phyloP scores from a whole-genome alignment of 257 asterid species.

The Vinca minor region DNA sequence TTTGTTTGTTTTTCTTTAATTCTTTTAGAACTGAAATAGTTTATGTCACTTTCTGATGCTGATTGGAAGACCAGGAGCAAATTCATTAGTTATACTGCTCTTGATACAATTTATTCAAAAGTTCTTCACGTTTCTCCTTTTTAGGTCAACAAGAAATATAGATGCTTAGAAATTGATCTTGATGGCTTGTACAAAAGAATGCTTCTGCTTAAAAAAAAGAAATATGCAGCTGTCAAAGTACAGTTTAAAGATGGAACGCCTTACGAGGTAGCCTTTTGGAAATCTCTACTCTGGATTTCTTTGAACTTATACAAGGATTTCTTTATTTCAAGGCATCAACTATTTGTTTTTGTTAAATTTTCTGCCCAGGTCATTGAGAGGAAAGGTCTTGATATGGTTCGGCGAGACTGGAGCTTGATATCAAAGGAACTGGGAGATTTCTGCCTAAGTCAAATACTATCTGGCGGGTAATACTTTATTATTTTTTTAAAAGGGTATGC shows the following conservation, averaged over 20 bases:
- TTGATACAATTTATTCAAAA: conserved; percentile 10
- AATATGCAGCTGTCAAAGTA: conserved; percentile 93
- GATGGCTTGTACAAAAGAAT: conserved; percentile 95
- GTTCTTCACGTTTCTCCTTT: conserved; percentile 11
- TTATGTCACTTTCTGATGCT: not conserved
- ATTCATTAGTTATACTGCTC: not conserved
- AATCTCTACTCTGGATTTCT: conserved; percentile 8
- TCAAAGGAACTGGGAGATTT: conserved; percentile 94
- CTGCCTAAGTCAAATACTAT: conserved; percentile 84
- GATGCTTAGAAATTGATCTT: conserved; percentile 92
- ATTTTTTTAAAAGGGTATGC: no score
- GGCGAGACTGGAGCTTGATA: conserved; percentile 98
- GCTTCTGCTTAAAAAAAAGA: conserved; percentile 95
- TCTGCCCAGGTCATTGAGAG: conserved; percentile 66
- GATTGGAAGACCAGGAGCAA: not conserved
- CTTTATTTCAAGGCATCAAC: not conserved
- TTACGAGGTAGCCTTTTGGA: conserved; percentile 53
- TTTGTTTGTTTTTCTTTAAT: not conserved
- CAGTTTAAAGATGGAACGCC: conserved; percentile 67
- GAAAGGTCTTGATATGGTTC: conserved; percentile 98
- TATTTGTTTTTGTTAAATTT: not conserved
- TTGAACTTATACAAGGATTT: conserved; percentile 4
- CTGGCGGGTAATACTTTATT: conserved; percentile 62
- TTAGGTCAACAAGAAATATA: conserved; percentile 93
- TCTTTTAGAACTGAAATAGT: not conserved